These are phyloP conservation scores for Warburgia ugandensis DNA, from an alignment of 164 flowering plant species.

Conservation along the genomic window DNA sequence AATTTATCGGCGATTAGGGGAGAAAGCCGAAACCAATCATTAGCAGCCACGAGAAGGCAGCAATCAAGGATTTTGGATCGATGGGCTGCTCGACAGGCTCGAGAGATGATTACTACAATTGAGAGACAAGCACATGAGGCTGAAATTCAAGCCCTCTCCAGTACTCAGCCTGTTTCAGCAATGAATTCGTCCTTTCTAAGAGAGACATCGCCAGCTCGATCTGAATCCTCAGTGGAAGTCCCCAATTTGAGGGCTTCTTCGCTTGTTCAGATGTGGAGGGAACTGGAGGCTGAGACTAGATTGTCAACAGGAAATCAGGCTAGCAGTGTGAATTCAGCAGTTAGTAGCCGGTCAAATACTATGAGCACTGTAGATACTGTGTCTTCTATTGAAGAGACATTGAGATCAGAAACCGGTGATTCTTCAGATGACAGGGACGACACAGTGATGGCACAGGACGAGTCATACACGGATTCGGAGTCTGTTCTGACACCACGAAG, in stretches of 20 bases:
- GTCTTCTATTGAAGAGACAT: constrained; percentile 13
- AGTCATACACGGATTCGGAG: constrained; percentile 31
- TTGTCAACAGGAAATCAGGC: constrained; percentile 20
- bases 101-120: constrained; percentile 32
- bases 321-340: constrained; percentile 8
- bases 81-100: constrained; percentile 46
- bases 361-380: constrained; percentile 15
- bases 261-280: constrained; percentile 73
- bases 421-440: constrained; percentile 17
- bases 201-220: constrained; percentile 19
- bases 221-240: constrained; percentile 19
- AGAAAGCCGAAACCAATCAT: neutral
- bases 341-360: constrained; percentile 4
- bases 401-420: constrained; percentile 21
- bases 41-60: constrained; percentile 9
- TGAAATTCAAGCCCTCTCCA: constrained; percentile 18
- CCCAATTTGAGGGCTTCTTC: constrained; percentile 50
- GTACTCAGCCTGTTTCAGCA: constrained; percentile 17
- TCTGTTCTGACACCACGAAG: constrained; percentile 11
- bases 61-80: constrained; percentile 28
- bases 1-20: constrained; percentile 1
- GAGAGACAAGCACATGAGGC: constrained; percentile 30
- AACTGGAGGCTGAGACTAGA: constrained; percentile 29
- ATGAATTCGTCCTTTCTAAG: constrained; percentile 14
- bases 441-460: no score